These are phyloP conservation scores for Paramarasmius palmivorus DNA, from an alignment of 1,284 basidiomycete genomes.

Conservation along the genomic window DNA sequence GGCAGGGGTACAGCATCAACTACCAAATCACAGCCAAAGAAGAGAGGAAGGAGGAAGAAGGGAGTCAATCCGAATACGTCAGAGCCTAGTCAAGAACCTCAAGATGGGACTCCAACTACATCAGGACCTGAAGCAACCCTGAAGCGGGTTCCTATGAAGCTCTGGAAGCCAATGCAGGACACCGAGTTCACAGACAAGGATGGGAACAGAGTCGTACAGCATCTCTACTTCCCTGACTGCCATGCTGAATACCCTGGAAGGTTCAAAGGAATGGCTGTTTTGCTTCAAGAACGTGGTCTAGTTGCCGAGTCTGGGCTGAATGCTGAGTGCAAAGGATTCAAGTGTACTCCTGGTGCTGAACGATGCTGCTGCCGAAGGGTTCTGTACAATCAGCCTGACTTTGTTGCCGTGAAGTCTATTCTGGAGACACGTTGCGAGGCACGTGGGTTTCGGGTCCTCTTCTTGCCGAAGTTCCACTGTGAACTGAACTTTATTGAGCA, in stretches of 20 bases:
- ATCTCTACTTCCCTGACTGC: conserved; percentile 14
- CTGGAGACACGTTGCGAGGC: conserved; percentile 16
- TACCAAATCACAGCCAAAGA: too few relatives aligned
- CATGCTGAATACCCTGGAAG: conserved; percentile 5
- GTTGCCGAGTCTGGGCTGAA: neutral
- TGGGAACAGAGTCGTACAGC: conserved; percentile 15
- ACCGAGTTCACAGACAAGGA: conserved; percentile 17
- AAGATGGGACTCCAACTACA: too few relatives aligned
- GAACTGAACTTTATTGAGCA: conserved; percentile 31
- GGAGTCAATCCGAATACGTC: too few relatives aligned
- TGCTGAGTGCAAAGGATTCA: conserved; percentile 17
- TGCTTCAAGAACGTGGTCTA: conserved; percentile 20
- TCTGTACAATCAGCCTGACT: conserved; percentile 25
- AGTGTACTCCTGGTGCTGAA: conserved; percentile 12
- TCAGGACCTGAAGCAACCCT: too few relatives aligned
- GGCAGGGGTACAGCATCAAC: neutral
- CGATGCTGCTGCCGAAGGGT: conserved; percentile 21
- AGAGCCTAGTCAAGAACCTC: too few relatives aligned
- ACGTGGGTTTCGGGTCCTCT: conserved; percentile 11
- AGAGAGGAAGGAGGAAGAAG: too few relatives aligned
- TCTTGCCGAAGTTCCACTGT: conserved; percentile 24
- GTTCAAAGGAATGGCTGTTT: conserved; percentile 22
- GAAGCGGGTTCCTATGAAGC: neutral
- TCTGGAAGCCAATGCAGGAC: conserved; percentile 12
- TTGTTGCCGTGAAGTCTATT: conserved; percentile 17